phyloP scores from a whole-genome alignment of 345 rosid species.

The Adansonia digitata region DNA sequence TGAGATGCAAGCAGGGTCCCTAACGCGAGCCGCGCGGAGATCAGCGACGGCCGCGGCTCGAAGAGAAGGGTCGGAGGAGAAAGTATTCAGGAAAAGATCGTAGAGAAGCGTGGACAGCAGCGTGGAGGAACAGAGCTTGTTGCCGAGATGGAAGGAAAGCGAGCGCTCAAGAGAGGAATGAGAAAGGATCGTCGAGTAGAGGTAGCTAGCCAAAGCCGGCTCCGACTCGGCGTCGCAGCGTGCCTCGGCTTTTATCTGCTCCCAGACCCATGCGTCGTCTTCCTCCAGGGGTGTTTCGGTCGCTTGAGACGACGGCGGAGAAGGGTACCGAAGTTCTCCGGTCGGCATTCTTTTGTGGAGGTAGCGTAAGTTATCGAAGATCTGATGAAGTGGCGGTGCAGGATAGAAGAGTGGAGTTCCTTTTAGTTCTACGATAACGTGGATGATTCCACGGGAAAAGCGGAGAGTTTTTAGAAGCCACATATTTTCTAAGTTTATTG shows the following conservation, averaged over 20 bases:
- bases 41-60: slow-evolving; percentile 85
- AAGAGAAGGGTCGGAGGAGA: slow-evolving; percentile 65
- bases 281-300: slow-evolving; percentile 27
- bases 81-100: slow-evolving; percentile 79
- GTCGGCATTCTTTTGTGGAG: slow-evolving; percentile 46
- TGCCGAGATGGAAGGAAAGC: slow-evolving; percentile 79
- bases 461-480: no score
- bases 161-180: slow-evolving; percentile 89
- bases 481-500: no score
- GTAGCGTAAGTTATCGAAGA: not conserved
- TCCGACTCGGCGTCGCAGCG: slow-evolving; percentile 86
- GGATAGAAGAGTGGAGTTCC: no score
- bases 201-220: slow-evolving; percentile 92
- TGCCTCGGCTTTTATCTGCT: slow-evolving; percentile 80
- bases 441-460: no score
- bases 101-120: slow-evolving; percentile 85
- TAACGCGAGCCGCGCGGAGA: slow-evolving; percentile 72
- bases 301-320: slow-evolving; percentile 24
- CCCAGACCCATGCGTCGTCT: slow-evolving; percentile 70
- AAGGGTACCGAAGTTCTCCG: slow-evolving; percentile 39
- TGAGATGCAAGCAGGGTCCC: slow-evolving; percentile 93
- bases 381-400: not conserved
- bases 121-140: slow-evolving; percentile 94
- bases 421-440: no score
- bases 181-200: slow-evolving; percentile 82